Conservation (phyloP, 805 yeast genomes). For the Citeromyces nyonsensis region DNA sequence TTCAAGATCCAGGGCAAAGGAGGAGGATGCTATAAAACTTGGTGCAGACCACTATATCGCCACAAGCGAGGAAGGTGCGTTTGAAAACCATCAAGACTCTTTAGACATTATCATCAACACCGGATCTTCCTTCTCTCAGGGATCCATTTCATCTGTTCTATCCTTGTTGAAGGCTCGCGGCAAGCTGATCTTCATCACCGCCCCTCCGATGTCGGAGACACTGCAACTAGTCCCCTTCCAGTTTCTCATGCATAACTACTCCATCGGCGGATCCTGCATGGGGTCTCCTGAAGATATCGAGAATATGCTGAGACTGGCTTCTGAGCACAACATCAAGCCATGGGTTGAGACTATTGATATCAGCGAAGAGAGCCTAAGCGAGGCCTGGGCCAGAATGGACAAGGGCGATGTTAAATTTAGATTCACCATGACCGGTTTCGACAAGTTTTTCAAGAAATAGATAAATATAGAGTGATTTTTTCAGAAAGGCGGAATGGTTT, state of each 20-base stretch:
- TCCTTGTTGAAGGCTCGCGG: constrained; percentile 40
- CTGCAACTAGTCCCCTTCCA: constrained; percentile 18
- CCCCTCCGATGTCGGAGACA: constrained; percentile 34
- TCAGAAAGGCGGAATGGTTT: too few species aligned
- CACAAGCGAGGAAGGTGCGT: constrained; percentile 24
- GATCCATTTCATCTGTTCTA: constrained; percentile 32
- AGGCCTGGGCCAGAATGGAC: constrained; percentile 38
- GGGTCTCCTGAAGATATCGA: constrained; percentile 52
- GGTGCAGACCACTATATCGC: constrained; percentile 43
- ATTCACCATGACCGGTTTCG: constrained; percentile 42
- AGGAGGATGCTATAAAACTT: constrained; percentile 30
- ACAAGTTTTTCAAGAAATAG: constrained; percentile 22
- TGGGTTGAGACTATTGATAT: constrained; percentile 50
- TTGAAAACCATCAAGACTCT: constrained; percentile 10
- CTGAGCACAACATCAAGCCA: constrained; percentile 37
- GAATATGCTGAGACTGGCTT: constrained; percentile 53
- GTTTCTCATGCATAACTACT: constrained; percentile 26
- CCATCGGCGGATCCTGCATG: constrained; percentile 40
- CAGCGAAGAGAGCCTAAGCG: constrained; percentile 31
- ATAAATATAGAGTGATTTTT: neutral
- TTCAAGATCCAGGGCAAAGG: constrained; percentile 33
- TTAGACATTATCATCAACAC: constrained; percentile 39
- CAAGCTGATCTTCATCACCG: constrained; percentile 48
- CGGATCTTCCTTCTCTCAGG: constrained; percentile 32
- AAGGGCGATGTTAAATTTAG: constrained; percentile 47